Base-by-base conservation (phyloP, 306 rosid genomes). In the Dalbergia oliveri region DNA sequence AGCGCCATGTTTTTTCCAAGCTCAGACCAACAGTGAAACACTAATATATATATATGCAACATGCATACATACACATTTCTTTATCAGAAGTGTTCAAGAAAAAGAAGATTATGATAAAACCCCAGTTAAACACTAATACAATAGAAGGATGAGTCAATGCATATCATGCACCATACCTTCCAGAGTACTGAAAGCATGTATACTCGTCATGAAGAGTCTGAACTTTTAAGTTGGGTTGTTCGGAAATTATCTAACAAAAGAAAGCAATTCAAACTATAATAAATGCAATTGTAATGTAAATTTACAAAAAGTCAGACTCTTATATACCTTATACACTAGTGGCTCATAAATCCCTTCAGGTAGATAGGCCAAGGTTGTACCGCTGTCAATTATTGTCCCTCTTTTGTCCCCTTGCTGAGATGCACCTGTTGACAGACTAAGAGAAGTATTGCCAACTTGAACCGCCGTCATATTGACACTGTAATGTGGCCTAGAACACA, bases 301-400 rank as follows among this genome's bases (percentile, higher is more conserved):
- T 34, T 49, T 62, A 15, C 34, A 75, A 84, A 73, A 57, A 41
- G 7, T 63, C 43, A 69, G 58, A 13, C 54, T 47, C 60, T 72
- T 60, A 23, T 37, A 79, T 73, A 95, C 99, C 94, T 88, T 91
- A 41, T 68, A 64, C 31, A 95, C 87, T 84, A 95, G 88, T 26
- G 99, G 96, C 77, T 76, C 86, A 76, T 95, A 95, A 71, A 95
- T 85, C 81, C 77, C 79, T 59, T 93, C 98, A 10, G 99, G 99
- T 47, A 95, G 97, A 93, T 95, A 93, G 79, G 99, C 99, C 92
- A 95, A 93, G 69, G 99, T 95, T 86, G 99, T 95, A 66, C 99
- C 98, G 59, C 96, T 95, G 85, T 95, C 99, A 70, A 95, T 95
- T 77, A 95, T 90, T 34, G 99, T 93, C 83, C 99, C 99, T 87